These are phyloP conservation scores for Penicillium sp. DNA, from an alignment of 2,329 filamentous ascomycete genomes.

Conservation along the genomic window DNA sequence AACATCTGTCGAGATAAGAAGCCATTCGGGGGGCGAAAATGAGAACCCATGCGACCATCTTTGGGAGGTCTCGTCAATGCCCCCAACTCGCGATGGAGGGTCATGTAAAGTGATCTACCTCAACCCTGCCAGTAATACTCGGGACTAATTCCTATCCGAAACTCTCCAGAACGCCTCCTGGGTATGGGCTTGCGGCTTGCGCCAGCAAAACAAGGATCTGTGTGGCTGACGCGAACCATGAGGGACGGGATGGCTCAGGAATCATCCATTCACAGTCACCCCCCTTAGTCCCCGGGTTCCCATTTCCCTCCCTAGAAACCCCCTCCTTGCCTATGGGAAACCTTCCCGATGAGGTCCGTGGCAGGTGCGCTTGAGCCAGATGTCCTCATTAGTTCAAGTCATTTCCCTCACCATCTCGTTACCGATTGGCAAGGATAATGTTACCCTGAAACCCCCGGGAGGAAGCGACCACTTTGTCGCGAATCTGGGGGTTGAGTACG, in stretches of 20 bases:
- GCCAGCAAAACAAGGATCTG: conserved; percentile 2
- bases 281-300: not conserved
- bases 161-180: conserved; percentile 3
- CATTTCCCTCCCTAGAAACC: not conserved
- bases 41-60: not conserved
- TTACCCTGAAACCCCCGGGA: not conserved
- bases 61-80: not conserved
- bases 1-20: conserved; percentile 14
- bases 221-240: conserved; percentile 4
- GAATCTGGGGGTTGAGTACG: not conserved
- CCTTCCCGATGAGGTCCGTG: conserved; percentile 28
- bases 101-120: not conserved
- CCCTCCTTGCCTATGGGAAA: conserved; percentile 23
- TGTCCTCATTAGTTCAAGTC: conserved; percentile 2
- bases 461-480: not conserved
- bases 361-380: not conserved
- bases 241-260: not conserved
- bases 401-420: not conserved
- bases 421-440: conserved; percentile 1
- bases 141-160: conserved; percentile 3
- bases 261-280: conserved; percentile 4
- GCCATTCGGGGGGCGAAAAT: not conserved
- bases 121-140: not conserved
- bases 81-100: not conserved
- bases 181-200: conserved; percentile 3